Evolutionary conservation across 371 early-diverging fungal species (phyloP), one percentile per base, ranked within the genome.

Genomic region (Thermomucor indicae-seudaticae): DNA sequence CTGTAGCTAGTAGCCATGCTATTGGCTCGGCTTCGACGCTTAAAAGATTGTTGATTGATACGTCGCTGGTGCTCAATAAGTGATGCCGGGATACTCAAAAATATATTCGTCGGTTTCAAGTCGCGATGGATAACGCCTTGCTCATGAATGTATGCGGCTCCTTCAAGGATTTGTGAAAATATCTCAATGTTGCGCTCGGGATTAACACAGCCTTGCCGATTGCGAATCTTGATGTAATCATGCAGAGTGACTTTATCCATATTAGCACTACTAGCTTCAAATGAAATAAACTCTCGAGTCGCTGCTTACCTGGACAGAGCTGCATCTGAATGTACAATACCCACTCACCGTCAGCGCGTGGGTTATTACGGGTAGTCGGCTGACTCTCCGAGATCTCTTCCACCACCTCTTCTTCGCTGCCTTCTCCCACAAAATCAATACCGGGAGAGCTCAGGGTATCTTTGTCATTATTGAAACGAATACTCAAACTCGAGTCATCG

Each of bases 251-350:
- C 76, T 72, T 44, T 23, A 35, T 49, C 37, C 46, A 10, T n/a
- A 10, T 4, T 12, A n/a, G 4, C 35, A 28, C 17, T 30, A 52
- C 6, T 20, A 43, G 12, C 20, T 28, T 14, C 12, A 45, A 30
- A 29, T 27, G 4, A 50, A 7, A 49, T 16, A 44, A 35, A 22
- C 6, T 47, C 17, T 1, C 41, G 1, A 40, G 2, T 47, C n/a
- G n/a, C n/a, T 0, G 30, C 50, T 54, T 87, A 46, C 85, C 83
- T 53, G 84, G 84, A 61, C 92, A 91, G 20, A 92, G 72, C 55
- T 92, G 89, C 92, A 92, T 92, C 62, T 92, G 91, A 48, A 92
- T 88, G 58, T 84, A 88, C 14, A 91, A 61, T 0, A 84, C 82
- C 56, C 85, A 79, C n/a, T 70, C 65, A 8, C 60, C 62, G 19